These are phyloP conservation scores for Picea glauca DNA, from an alignment of 75 land plant species.

Conservation along the genomic window DNA sequence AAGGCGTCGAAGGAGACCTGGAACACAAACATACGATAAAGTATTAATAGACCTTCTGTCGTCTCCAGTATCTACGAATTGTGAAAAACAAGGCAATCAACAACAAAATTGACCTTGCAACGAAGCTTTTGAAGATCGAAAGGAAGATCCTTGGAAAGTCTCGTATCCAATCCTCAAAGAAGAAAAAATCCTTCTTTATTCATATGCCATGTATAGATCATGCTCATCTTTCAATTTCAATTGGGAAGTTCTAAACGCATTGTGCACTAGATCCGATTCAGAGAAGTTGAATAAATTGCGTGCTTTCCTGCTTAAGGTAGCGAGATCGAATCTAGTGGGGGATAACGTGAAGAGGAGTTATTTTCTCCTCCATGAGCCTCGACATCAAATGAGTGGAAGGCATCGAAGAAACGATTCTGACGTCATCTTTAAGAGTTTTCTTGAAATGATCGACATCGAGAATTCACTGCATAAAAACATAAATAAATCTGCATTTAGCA, in stretches of 20 bases:
- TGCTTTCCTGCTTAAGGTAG: conserved; percentile 22
- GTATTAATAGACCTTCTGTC: too few species aligned
- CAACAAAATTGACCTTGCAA: not conserved
- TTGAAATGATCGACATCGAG: too few species aligned
- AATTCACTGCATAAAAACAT: too few species aligned
- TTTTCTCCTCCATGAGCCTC: too few species aligned
- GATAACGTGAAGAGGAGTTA: conserved; percentile 51
- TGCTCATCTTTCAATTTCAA: conserved; percentile 15
- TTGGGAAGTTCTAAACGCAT: not conserved
- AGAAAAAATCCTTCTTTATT: conserved; percentile 46
- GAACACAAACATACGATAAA: not conserved
- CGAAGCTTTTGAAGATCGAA: conserved; percentile 60
- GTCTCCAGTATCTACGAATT: too few species aligned
- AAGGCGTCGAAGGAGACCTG: conserved; percentile 64
- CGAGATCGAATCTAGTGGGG: conserved; percentile 67
- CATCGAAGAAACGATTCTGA: too few species aligned
- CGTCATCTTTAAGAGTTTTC: too few species aligned
- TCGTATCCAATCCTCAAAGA: conserved; percentile 74
- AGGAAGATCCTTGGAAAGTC: conserved; percentile 79
- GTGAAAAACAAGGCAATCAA: not conserved
- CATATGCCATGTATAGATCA: conserved; percentile 2
- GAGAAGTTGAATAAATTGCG: too few species aligned
- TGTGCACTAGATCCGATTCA: not conserved
- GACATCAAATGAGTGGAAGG: too few species aligned
- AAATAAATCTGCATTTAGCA: too few species aligned